Evolutionary conservation across 192 early-diverging fungal species (phyloP).

Genomic region (Diversispora epigaea): DNA sequence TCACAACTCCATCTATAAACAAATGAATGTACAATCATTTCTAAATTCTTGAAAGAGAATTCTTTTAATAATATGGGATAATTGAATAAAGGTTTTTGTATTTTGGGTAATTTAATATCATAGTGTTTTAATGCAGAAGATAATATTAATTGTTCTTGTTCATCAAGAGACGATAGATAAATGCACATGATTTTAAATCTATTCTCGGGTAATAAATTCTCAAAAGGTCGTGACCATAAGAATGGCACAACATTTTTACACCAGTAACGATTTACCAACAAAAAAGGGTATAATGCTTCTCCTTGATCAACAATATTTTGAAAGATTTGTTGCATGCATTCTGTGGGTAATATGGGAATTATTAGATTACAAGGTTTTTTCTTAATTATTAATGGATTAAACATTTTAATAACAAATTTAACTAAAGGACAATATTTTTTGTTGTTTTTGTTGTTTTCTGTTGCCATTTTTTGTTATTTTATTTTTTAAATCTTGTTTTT

Average conservation of each 20-base stretch:
- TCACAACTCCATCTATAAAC: neutral
- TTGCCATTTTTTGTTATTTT: too few species aligned
- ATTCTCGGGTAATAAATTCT: neutral
- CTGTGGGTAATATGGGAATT: neutral
- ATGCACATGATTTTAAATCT: neutral
- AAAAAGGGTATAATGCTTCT: neutral
- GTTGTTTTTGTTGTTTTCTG: too few species aligned
- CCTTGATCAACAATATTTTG: neutral
- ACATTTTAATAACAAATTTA: neutral
- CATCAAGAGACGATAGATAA: neutral
- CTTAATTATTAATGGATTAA: neutral
- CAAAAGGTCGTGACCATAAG: neutral
- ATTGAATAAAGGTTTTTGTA: neutral
- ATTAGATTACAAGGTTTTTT: neutral
- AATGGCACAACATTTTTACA: neutral
- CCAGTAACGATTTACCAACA: neutral
- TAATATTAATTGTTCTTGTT: neutral
- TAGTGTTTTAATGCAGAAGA: neutral
- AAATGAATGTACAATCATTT: neutral
- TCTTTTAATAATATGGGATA: neutral
- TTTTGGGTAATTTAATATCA: neutral
- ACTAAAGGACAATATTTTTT: neutral
- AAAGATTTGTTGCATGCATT: constrained; percentile 1
- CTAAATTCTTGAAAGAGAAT: neutral
- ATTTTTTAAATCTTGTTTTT: too few species aligned